Evolutionary conservation across 331 rosid species (phyloP).

Genomic region (Pyracantha coccinea): DNA sequence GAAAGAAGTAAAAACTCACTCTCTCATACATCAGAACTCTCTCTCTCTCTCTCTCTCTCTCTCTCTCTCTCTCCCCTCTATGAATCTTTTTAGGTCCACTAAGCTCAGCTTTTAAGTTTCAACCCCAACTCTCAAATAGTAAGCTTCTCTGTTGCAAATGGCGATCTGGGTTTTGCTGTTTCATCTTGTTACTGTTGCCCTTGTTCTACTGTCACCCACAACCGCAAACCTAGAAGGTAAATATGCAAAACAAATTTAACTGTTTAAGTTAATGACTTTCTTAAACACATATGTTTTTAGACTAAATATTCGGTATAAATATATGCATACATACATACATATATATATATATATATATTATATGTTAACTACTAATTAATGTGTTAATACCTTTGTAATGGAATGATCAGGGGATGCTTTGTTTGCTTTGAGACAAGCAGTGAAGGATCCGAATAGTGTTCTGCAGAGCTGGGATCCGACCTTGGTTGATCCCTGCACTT

Average conservation of each 20-base stretch:
- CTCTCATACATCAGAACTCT: not conserved
- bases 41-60: not conserved
- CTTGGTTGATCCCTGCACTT: constrained; percentile 86
- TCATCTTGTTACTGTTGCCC: constrained; percentile 20
- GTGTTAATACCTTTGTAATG: not conserved
- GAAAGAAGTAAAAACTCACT: not conserved
- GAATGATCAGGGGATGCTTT: constrained; percentile 69
- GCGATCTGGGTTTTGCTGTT: constrained; percentile 25
- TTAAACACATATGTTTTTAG: not conserved
- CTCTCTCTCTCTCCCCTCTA: no score
- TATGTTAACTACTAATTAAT: not conserved
- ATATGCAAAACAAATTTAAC: not conserved
- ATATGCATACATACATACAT: no score
- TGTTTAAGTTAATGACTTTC: not conserved
- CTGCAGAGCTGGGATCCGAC: constrained; percentile 92
- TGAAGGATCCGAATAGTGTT: constrained; percentile 62
- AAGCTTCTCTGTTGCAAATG: constrained; percentile 25
- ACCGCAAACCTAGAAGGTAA: constrained; percentile 74
- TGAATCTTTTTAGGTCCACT: constrained; percentile 7
- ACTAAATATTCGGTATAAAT: not conserved
- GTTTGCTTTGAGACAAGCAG: constrained; percentile 64
- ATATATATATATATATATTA: no score
- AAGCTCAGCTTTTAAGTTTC: not conserved
- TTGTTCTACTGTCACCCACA: constrained; percentile 20
- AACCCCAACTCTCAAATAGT: not conserved